Base-by-base conservation (phyloP, 331 rosid species). In the Telfairia occidentalis region DNA sequence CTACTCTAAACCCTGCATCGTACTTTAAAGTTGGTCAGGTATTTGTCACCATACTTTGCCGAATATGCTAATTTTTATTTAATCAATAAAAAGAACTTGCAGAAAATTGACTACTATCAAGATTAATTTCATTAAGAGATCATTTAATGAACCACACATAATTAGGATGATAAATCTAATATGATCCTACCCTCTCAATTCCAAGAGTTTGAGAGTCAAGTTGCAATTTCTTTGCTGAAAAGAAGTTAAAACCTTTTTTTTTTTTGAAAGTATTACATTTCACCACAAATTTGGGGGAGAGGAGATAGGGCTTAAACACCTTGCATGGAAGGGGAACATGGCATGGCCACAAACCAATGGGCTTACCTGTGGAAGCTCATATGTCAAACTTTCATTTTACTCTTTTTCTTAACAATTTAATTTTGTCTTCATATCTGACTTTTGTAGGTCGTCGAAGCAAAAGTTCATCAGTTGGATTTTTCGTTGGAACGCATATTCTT, bases 1-100 rank as follows among this genome's bases (percentile, higher is more conserved):
- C 87, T 81, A 87, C 92, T 55, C 72, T 90, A 82, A 86, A 88
- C 84, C 96, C 96, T 50, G 45, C 87, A 52, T 79, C 87, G 16
- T 88, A 82, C 85, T 95, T 82, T 71, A 91, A 88, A 91, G 84
- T 94, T 74, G 97, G 95, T 75, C 98, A 94, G 98, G 98, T 94
- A 89, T 75, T 80, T 78, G 48, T 21, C 46, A 35, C 35, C 71
- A 63, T 18, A 9, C 18, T 63, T 63, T 3, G 46, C 48, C 13
- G 35, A 63, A 34, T 63, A 63, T 50, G 42, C 50, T 74, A 40
- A 19, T 38, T 42, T 40, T 53, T 21, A 66, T 65, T 40, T 64
- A 37, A 32, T 61, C 26, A 65, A 64, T 52, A 34, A 58, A 75
- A 45, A 50, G 34, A 35, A 19, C 37, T 28, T 40, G 15, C 18